Base-by-base conservation (phyloP, 345 rosid genomes). In the Sapria himalayana region DNA sequence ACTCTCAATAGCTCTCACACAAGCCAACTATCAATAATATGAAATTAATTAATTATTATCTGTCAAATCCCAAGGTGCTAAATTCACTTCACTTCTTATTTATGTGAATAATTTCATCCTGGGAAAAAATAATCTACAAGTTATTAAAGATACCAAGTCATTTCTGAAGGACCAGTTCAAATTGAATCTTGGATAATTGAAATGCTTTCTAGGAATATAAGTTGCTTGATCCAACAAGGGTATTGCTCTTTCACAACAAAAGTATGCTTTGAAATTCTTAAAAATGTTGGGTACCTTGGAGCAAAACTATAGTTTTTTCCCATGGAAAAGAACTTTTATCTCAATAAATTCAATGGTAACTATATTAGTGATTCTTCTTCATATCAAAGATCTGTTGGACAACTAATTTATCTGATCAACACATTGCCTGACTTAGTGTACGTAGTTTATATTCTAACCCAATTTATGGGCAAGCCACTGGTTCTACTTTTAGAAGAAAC, bases 191-290 rank as follows among this genome's bases (percentile, higher is more conserved):
- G 11, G 15, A 15, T 1, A 38, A 19, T n/a, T 48, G 7, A 48
- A 38, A 13, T 48, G 25, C 21, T 38, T 38, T 2, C 29, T 49
- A 3, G 29, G n/a, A 0, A 15, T 49, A 13, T 29, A 49, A 9
- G 20, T 19, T 16, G 27, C 29, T 1, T 16, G 25, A 12, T 20
- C 25, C 12, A 19, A 10, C 2, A 7, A 31, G 12, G 41, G 39
- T 4, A 21, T 50, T 12, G 11, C 33, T n/a, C n/a, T 32, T 0
- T 31, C 29, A 12, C 33, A 50, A 10, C 9, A 11, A 5, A 41
- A 50, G 11, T 23, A 50, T 33, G 29, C 39, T 17, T 31, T 2
- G 33, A 41, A 0, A 29, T 40, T n/a, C 15, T 50, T 20, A n/a
- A 22, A 3, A 33, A 39, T 11, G 2, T 2, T 5, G 9, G 45